A percentile compares a stretch with the other conserved stretches of the same genome.
Evolutionary conservation across 371 early-diverging fungal species (phyloP).

Genomic region (Mortierella sp.): DNA sequence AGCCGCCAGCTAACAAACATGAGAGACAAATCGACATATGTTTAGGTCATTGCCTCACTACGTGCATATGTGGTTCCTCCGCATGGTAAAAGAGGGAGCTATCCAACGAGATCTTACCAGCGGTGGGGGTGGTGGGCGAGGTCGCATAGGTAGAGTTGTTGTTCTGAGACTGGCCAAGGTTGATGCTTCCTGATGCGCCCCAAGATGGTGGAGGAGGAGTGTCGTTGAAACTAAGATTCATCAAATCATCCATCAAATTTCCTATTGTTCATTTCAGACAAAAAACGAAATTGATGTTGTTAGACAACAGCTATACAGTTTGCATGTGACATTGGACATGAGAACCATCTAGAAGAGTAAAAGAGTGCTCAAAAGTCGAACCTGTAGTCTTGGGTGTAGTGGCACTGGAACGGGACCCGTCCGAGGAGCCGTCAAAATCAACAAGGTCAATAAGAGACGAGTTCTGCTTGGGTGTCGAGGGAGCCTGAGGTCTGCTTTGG

Average conservation of each 20-base stretch:
- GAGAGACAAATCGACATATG: background rate
- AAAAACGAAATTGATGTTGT: background rate
- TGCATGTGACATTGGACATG: background rate
- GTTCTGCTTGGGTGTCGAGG: slow-evolving; percentile 13
- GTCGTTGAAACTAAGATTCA: slow-evolving; percentile 55
- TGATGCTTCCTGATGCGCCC: slow-evolving; percentile 51
- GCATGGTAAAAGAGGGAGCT: background rate
- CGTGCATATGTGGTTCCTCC: too few species aligned
- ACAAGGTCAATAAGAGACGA: slow-evolving; percentile 43
- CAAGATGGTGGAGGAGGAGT: slow-evolving; percentile 47
- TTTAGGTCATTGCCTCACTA: background rate
- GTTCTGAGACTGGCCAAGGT: slow-evolving; percentile 27
- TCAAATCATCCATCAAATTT: slow-evolving; percentile 48
- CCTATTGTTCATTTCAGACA: slow-evolving; percentile 13
- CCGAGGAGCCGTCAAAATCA: slow-evolving; percentile 24
- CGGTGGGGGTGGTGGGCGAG: slow-evolving; percentile 12
- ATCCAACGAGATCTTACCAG: background rate
- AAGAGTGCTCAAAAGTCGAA: background rate
- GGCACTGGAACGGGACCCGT: slow-evolving; percentile 22
- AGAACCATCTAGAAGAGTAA: background rate
- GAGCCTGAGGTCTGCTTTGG: slow-evolving; percentile 9
- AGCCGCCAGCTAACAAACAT: slow-evolving; percentile 12
- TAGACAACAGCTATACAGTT: too few species aligned
- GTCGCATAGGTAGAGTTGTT: background rate
- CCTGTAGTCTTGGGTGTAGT: slow-evolving; percentile 38